These are phyloP conservation scores for Trypanosoma mega DNA, from an alignment of 208 protist species.

Conservation along the genomic window DNA sequence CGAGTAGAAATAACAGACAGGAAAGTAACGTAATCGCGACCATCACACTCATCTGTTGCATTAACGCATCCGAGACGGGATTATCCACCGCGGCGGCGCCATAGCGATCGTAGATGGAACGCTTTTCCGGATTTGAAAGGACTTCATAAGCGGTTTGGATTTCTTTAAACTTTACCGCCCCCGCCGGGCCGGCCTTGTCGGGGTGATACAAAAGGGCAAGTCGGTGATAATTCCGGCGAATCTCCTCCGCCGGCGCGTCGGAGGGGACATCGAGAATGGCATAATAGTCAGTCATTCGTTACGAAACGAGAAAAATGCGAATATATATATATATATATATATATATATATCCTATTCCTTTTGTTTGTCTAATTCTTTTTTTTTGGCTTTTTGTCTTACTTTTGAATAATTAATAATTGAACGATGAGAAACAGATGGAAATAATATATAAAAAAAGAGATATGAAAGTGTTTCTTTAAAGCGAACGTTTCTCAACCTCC, in stretches of 20 bases:
- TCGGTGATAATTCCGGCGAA: conserved; percentile 30
- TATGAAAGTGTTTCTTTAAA: no score
- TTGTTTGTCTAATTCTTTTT: no score
- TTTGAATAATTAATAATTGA: no score
- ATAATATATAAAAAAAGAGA: conserved; percentile 28
- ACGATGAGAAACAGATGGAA: no score
- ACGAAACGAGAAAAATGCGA: conserved; percentile 8
- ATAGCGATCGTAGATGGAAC: conserved; percentile 61
- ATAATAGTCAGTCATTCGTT: conserved; percentile 19
- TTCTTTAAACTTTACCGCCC: conserved; percentile 39
- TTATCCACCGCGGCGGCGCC: conserved; percentile 56
- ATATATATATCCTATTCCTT: conserved; percentile 12
- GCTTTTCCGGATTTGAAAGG: conserved; percentile 68
- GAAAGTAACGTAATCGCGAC: conserved; percentile 23
- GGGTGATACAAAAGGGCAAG: conserved; percentile 41
- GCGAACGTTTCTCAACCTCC: no score
- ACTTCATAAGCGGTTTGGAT: conserved; percentile 93
- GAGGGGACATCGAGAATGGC: conserved; percentile 12
- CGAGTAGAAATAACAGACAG: conserved; percentile 20
- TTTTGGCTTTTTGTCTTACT: no score
- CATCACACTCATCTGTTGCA: conserved; percentile 17
- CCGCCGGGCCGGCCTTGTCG: conserved; percentile 25
- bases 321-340: conserved; percentile 12
- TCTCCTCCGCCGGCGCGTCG: conserved; percentile 21
- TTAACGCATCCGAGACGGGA: conserved; percentile 31